A percentile compares a stretch with the other conserved stretches of the same genome.
phyloP scores from a whole-genome alignment of 2,329 filamentous ascomycete species.

The Microcyclosporella mali region DNA sequence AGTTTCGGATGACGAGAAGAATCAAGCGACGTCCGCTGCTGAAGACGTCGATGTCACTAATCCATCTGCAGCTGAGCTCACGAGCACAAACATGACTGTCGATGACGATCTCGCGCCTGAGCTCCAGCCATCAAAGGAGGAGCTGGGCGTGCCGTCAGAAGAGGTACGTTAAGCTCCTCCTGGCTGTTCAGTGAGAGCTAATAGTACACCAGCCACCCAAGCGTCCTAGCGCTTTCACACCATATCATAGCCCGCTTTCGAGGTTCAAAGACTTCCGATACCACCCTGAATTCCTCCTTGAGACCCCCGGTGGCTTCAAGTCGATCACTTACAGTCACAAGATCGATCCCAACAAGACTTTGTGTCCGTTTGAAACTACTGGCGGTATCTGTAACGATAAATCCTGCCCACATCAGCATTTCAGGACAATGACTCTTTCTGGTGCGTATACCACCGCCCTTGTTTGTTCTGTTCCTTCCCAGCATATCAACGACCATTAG shows the following conservation, averaged over 20 bases:
- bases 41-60: slow-evolving; percentile 1
- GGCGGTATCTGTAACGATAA: slow-evolving; percentile 67
- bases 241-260: slow-evolving; percentile 78
- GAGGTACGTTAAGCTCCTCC: slow-evolving; percentile 17
- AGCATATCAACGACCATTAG: background rate
- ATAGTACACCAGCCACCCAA: slow-evolving; percentile 9
- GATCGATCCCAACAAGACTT: slow-evolving; percentile 65
- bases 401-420: slow-evolving; percentile 74
- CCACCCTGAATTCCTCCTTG: slow-evolving; percentile 66
- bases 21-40: too few species aligned
- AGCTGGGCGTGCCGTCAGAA: slow-evolving; percentile 7
- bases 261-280: slow-evolving; percentile 86
- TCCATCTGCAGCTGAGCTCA: background rate
- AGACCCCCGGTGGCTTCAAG: slow-evolving; percentile 69
- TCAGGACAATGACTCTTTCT: slow-evolving; percentile 48
- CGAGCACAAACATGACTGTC: slow-evolving; percentile 6
- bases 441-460: slow-evolving; percentile 12
- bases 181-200: slow-evolving; percentile 1
- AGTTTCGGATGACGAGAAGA: slow-evolving; percentile 1
- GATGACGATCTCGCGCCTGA: slow-evolving; percentile 38
- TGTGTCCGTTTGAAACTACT: slow-evolving; percentile 71
- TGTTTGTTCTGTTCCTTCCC: background rate
- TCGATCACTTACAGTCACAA: slow-evolving; percentile 91
- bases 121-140: slow-evolving; percentile 27
- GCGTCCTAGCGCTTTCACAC: slow-evolving; percentile 33